A percentile compares a stretch with the other conserved stretches of the same genome.
These are phyloP conservation scores for Tagetes patula DNA, from an alignment of 129 eudicot genomes.

Conservation along the genomic window DNA sequence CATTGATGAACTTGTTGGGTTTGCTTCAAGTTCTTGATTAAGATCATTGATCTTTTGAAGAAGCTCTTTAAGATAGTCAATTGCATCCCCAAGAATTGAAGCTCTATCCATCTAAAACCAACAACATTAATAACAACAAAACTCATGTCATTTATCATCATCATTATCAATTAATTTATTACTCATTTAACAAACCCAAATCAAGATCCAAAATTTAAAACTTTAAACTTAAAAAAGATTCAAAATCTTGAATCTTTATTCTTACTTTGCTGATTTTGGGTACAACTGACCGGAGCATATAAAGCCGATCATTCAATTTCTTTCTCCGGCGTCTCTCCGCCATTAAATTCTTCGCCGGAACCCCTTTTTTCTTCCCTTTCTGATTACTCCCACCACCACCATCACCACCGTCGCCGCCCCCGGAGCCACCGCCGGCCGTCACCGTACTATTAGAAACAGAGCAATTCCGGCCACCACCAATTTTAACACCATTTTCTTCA, in stretches of 20 bases:
- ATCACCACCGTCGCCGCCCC: constrained; percentile 15
- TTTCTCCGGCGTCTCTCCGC: constrained; percentile 89
- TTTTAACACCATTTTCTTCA: constrained; percentile 23
- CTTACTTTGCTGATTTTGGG: constrained; percentile 94
- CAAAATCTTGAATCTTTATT: neutral
- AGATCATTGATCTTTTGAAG: constrained; percentile 84
- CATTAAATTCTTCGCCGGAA: constrained; percentile 94
- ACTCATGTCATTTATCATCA: neutral
- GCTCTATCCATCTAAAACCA: constrained; percentile 95
- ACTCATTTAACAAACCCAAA: neutral
- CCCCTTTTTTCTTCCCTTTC: constrained; percentile 84
- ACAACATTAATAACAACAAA: constrained; percentile 3
- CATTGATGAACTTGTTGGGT: constrained; percentile 57
- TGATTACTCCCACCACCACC: constrained; percentile 50
- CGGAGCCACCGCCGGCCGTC: constrained; percentile 23
- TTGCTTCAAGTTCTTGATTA: constrained; percentile 80
- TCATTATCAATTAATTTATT: neutral
- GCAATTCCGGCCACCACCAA: constrained; percentile 43
- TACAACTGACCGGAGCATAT: constrained; percentile 94
- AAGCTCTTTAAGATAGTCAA: constrained; percentile 88
- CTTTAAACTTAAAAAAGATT: neutral
- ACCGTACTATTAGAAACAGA: constrained; percentile 56
- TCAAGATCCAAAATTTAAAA: constrained; percentile 16
- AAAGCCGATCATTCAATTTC: constrained; percentile 94
- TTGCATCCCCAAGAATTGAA: constrained; percentile 94